phyloP scores from a whole-genome alignment of 139 green algal genomes.

The Chlamydomonas sp. region DNA sequence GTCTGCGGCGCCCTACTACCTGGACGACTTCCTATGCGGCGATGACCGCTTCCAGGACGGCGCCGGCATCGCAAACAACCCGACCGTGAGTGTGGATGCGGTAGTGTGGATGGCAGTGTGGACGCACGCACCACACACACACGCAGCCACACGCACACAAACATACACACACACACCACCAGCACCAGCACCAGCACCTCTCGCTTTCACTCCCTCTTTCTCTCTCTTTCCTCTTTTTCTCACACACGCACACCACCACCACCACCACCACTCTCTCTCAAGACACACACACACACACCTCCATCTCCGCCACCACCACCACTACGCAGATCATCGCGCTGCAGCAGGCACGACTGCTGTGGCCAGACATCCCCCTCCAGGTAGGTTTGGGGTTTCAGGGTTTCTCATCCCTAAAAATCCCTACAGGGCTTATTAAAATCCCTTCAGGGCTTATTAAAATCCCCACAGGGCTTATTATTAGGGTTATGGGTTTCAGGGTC shows the following conservation, averaged over 20 bases:
- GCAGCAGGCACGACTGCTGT: background rate
- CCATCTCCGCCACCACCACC: background rate
- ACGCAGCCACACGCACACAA: background rate
- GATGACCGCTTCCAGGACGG: slow-evolving; percentile 88
- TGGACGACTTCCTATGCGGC: slow-evolving; percentile 71
- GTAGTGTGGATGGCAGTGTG: slow-evolving; percentile 58
- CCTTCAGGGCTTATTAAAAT: too few species aligned
- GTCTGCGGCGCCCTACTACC: slow-evolving; percentile 71
- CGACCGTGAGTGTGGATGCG: slow-evolving; percentile 69
- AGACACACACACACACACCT: background rate
- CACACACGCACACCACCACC: too few species aligned
- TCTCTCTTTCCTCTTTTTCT: too few species aligned
- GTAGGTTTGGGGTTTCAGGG: background rate
- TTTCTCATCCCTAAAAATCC: background rate
- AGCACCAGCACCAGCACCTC: too few species aligned
- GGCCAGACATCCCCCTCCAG: slow-evolving; percentile 8
- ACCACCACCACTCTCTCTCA: too few species aligned
- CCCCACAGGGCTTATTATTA: too few species aligned
- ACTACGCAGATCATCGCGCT: background rate
- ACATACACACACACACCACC: background rate
- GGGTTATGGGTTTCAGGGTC: too few species aligned
- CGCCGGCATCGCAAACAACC: slow-evolving; percentile 89
- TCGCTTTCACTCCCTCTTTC: too few species aligned
- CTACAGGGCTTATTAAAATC: too few species aligned
- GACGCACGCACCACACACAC: background rate